These are phyloP conservation scores for Solanum hybrid DNA, from an alignment of 305 asterid species.

Conservation along the genomic window DNA sequence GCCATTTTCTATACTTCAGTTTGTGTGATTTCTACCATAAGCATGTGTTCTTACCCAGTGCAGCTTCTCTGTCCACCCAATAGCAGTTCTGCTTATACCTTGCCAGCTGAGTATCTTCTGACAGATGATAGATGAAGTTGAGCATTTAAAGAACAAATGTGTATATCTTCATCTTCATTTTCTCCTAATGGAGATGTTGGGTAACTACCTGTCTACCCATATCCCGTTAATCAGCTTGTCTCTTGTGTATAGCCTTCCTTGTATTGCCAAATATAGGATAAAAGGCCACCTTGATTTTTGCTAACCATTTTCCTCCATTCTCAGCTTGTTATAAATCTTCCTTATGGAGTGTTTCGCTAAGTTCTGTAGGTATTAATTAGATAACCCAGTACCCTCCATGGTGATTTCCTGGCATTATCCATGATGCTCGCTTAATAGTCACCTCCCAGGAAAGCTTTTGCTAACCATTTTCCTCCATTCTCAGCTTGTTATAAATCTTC, in stretches of 20 bases:
- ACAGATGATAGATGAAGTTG: background rate
- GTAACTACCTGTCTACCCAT: background rate
- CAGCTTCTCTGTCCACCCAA: background rate
- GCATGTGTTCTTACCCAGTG: background rate
- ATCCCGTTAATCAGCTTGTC: background rate
- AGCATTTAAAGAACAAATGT: background rate
- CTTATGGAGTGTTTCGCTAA: background rate
- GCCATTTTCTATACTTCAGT: background rate
- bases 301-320: background rate
- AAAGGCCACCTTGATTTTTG: background rate
- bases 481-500: background rate
- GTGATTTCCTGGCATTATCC: background rate
- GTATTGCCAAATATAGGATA: background rate
- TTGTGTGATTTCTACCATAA: background rate
- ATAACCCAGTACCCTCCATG: background rate
- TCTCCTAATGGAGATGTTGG: background rate
- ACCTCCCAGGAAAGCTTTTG: background rate
- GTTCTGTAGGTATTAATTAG: background rate
- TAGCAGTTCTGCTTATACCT: background rate
- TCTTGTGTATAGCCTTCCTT: background rate
- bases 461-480: background rate
- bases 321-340: background rate
- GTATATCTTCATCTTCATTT: background rate
- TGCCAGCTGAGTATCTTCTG: background rate
- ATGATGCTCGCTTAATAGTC: background rate